Percentiles rank a stretch among this genome's conserved stretches.
These are phyloP conservation scores for Orbilia javanica DNA, from an alignment of 2,329 filamentous ascomycete genomes.

Conservation along the genomic window DNA sequence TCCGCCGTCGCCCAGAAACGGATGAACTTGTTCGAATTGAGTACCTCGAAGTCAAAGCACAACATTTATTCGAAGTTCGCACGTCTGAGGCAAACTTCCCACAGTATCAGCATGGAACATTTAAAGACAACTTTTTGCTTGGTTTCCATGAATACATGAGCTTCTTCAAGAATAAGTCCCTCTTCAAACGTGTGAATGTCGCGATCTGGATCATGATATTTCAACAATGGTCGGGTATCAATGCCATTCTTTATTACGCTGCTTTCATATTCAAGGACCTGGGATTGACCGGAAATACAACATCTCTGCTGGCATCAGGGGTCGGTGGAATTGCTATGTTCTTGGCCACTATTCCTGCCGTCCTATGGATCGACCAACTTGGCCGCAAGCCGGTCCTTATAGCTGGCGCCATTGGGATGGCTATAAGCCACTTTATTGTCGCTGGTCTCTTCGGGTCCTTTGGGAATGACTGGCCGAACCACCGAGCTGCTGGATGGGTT, in stretches of 20 bases:
- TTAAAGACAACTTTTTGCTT: slow-evolving; percentile 66
- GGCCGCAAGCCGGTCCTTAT: slow-evolving; percentile 68
- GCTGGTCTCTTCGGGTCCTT: slow-evolving; percentile 71
- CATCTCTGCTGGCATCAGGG: slow-evolving; percentile 76
- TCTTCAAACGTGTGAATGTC: slow-evolving; percentile 71
- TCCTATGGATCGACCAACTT: slow-evolving; percentile 69
- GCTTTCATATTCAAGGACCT: slow-evolving; percentile 68
- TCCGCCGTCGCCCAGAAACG: slow-evolving; percentile 68
- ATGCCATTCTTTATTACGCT: slow-evolving; percentile 69
- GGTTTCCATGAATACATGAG: slow-evolving; percentile 69
- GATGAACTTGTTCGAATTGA: slow-evolving; percentile 70
- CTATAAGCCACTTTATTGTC: slow-evolving; percentile 68
- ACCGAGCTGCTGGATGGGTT: slow-evolving; percentile 70
- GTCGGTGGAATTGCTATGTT: slow-evolving; percentile 80
- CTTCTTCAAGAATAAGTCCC: slow-evolving; percentile 69
- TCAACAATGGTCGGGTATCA: slow-evolving; percentile 67
- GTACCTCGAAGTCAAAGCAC: slow-evolving; percentile 69
- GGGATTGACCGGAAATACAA: slow-evolving; percentile 67
- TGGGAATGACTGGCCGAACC: slow-evolving; percentile 68
- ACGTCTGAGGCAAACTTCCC: slow-evolving; percentile 68
- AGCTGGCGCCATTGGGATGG: slow-evolving; percentile 67
- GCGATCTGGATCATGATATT: slow-evolving; percentile 67
- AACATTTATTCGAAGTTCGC: slow-evolving; percentile 65
- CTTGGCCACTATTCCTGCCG: slow-evolving; percentile 70
- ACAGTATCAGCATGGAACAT: slow-evolving; percentile 64